Conservation (phyloP, 1,284 basidiomycete species). For the Mycosarcoma mackinlayi region DNA sequence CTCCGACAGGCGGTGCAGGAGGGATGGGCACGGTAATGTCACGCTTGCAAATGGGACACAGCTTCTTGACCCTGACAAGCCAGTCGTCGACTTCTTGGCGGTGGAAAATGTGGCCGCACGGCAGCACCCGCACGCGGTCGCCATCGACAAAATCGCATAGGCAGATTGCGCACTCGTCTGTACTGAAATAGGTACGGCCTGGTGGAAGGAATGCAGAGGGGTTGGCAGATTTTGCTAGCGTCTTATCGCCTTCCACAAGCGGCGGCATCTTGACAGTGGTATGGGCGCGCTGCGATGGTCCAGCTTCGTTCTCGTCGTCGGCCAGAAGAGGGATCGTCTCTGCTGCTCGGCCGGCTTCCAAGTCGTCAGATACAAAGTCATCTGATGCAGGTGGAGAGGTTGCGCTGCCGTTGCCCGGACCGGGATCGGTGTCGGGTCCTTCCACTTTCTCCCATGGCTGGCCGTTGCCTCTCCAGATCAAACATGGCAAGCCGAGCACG, state of each 20-base stretch:
- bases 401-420: constrained; percentile 39
- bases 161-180: constrained; percentile 67
- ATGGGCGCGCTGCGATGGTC: constrained; percentile 33
- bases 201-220: constrained; percentile 51
- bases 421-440: constrained; percentile 46
- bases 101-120: constrained; percentile 67
- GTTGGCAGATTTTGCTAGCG: constrained; percentile 15
- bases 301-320: constrained; percentile 49
- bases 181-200: constrained; percentile 56
- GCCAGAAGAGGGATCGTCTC: constrained; percentile 40
- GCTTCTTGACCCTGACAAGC: constrained; percentile 61
- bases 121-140: constrained; percentile 62
- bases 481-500: constrained; percentile 61
- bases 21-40: constrained; percentile 61
- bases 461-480: constrained; percentile 62
- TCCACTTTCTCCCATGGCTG: constrained; percentile 63
- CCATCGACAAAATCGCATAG: constrained; percentile 65
- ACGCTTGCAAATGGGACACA: constrained; percentile 68
- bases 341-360: constrained; percentile 27
- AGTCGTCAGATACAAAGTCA: constrained; percentile 19
- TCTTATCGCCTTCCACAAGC: background rate
- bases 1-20: constrained; percentile 34
- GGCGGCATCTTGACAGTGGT: constrained; percentile 22
- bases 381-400: background rate
- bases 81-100: constrained; percentile 65